Base-by-base conservation (phyloP, 345 rosid species). In the Diplotaxis tenuifolia region DNA sequence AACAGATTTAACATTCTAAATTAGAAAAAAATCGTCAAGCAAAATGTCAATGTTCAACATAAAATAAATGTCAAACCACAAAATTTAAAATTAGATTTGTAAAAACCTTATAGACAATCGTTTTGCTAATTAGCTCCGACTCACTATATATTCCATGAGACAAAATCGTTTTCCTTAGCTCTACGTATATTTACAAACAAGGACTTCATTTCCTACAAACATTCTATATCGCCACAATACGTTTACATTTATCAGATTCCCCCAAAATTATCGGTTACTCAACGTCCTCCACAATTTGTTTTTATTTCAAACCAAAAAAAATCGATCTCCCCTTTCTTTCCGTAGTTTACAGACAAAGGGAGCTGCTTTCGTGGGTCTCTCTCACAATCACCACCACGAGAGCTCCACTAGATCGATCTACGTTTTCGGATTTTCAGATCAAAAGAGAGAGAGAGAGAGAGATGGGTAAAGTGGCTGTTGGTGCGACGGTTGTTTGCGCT, bases 401-500 rank as follows among this genome's bases (percentile, higher is more conserved):
- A n/a, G n/a, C 71, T 66, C 60, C 7, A 16, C 14, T 27, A 40
- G 57, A 54, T 69, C 75, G 58, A 68, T 73, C 65, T 75, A 75
- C 70, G 74, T 21, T 70, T 4, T 42, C 50, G 50, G 50, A 42
- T 42, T 38, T 10, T 57, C 4, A 42, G 74, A 70, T 70, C 65
- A 57, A 59, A 21, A 28, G n/a, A n/a, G n/a, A n/a, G n/a, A n/a
- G n/a, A n/a, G n/a, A n/a, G n/a, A n/a, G n/a, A n/a, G 47, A 73
- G 19, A 84, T 84, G 86, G 86, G 83, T 25, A 85, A 80, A 70
- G 80, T 82, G 47, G 79, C 80, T 14, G 82, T 83, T 16, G 80
- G 82, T 6, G 72, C 80, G 63, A 86, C 93, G 73, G 88, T 84
- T 12, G 85, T 72, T 0, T 80, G 89, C 9, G 84, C 84, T 2